These are phyloP conservation scores for Moesziomyces globuligerus DNA, from an alignment of 1,284 basidiomycete species.

Conservation along the genomic window DNA sequence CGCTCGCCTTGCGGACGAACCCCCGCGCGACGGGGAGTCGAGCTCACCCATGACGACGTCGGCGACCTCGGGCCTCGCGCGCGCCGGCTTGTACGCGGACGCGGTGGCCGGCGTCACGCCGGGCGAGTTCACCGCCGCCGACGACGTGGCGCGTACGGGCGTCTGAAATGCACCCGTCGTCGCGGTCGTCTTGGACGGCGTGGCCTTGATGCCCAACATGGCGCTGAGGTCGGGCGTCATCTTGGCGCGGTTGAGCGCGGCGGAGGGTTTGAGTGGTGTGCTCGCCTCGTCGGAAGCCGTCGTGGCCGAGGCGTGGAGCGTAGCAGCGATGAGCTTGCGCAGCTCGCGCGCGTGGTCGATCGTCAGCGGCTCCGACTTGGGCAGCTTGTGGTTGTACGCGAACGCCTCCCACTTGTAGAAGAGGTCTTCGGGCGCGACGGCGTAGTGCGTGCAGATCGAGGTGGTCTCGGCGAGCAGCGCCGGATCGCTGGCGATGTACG, in stretches of 20 bases:
- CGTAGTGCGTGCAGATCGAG: constrained; percentile 46
- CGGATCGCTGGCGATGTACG: constrained; percentile 29
- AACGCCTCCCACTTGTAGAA: constrained; percentile 61
- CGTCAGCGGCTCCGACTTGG: constrained; percentile 33
- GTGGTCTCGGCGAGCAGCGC: constrained; percentile 40
- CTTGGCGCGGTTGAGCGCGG: constrained; percentile 30
- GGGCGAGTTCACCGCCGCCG: not conserved
- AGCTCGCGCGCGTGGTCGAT: constrained; percentile 48
- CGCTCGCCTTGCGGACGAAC: constrained; percentile 1
- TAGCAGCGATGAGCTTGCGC: constrained; percentile 38
- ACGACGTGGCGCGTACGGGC: constrained; percentile 2
- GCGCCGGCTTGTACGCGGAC: constrained; percentile 27
- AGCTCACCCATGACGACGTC: constrained; percentile 34
- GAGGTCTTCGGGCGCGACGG: constrained; percentile 47
- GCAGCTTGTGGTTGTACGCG: constrained; percentile 40
- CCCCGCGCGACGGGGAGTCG: constrained; percentile 31
- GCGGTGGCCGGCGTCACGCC: constrained; percentile 34
- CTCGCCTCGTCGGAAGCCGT: not conserved
- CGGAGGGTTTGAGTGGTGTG: constrained; percentile 37
- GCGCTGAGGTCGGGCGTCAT: constrained; percentile 18
- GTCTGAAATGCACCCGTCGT: constrained; percentile 27
- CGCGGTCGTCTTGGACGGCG: constrained; percentile 15
- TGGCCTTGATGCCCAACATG: constrained; percentile 34
- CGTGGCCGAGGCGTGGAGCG: constrained; percentile 19
- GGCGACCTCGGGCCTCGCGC: not conserved